Percentiles rank a stretch among this genome's conserved stretches.
These are phyloP conservation scores for Stropharia rugosoannulata DNA, from an alignment of 768 basidiomycete species.

Conservation along the genomic window DNA sequence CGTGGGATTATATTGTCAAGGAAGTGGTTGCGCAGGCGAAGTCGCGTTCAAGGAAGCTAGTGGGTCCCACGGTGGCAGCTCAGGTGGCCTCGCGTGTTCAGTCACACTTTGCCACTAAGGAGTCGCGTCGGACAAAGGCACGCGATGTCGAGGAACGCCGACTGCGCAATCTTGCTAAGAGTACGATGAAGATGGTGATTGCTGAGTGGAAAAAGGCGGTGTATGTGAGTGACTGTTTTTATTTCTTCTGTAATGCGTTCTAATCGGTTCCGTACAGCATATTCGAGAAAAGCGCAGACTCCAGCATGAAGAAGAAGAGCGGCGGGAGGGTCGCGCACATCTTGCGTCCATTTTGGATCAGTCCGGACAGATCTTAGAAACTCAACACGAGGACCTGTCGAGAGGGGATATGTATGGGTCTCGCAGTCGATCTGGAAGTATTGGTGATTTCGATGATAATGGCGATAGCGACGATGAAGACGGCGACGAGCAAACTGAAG, in stretches of 20 bases:
- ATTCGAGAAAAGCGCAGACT: constrained; percentile 69
- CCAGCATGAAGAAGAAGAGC: constrained; percentile 72
- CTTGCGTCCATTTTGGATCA: constrained; percentile 89
- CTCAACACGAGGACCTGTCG: constrained; percentile 72
- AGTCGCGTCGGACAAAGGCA: constrained; percentile 59
- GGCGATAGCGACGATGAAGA: constrained; percentile 26
- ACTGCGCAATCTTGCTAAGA: constrained; percentile 65
- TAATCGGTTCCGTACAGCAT: constrained; percentile 44
- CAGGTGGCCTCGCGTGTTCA: constrained; percentile 68
- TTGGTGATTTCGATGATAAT: constrained; percentile 28
- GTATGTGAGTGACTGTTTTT: constrained; percentile 51
- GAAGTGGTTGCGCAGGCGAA: constrained; percentile 32
- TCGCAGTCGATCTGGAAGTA: constrained; percentile 59
- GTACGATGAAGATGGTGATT: constrained; percentile 66
- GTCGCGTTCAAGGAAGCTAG: constrained; percentile 25
- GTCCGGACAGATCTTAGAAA: constrained; percentile 82
- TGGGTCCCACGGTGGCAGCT: constrained; percentile 39
- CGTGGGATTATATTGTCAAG: constrained; percentile 61
- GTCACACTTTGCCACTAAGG: constrained; percentile 73
- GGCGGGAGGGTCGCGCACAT: constrained; percentile 77
- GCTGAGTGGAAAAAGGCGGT: constrained; percentile 89
- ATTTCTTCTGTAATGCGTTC: neutral
- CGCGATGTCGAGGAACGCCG: constrained; percentile 64
- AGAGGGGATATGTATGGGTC: constrained; percentile 45
- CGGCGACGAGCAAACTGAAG: constrained; percentile 32